Evolutionary conservation across 2,329 filamentous ascomycete genomes (phyloP), one percentile per base, ranked within the genome.

Genomic region (Leptographium flavum): DNA sequence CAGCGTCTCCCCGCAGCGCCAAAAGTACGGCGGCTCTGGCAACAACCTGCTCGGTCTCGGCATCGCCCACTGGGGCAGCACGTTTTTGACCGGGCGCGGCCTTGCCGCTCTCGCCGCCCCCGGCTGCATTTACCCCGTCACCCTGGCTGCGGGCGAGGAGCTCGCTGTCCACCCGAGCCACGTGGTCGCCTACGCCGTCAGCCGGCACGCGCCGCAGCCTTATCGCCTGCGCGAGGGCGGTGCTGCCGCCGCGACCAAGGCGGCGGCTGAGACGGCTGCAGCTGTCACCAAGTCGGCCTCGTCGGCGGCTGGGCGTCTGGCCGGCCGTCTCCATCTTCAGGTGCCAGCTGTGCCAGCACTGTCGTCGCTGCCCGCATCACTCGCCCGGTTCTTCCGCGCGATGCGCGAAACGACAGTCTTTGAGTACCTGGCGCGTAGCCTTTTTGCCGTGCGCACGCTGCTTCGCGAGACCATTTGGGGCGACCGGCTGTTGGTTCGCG

Each of bases 111-210:
- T 98, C 15, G 79, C 83, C 9, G 87, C 88, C 7, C 84, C 82
- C 19, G 92, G 92, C 0, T 87, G 95, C 58, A 79, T 94, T 49
- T 94, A 95, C 60, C 82, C 92, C 54, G 70, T 98, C 30, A 80
- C 78, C 2, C 66, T 98, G 43, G 79, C 77, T 48, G 77, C 81
- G 23, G 87, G 84, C 17, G 92, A 98, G 60, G 83, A 92, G 60
- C 90, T 95, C 54, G 79, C 94, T 45, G 86, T 85, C 3, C 88
- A 96, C 60, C 90, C 92, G 5, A 83, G 83, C 53, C 87, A 94
- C 59, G 80, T 98, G 4, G 79, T 96, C 14, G 92, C 92, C 21
- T 98, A 98, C 65, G 81, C 83, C 4, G 73, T 92, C 41, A 80
- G 77, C 43, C 74, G 79, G 46, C 74, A 79, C 45, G 74, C 79